These are phyloP conservation scores for Suhomyces bolitotheri DNA, from an alignment of 1,139 yeast genomes.

Conservation along the genomic window DNA sequence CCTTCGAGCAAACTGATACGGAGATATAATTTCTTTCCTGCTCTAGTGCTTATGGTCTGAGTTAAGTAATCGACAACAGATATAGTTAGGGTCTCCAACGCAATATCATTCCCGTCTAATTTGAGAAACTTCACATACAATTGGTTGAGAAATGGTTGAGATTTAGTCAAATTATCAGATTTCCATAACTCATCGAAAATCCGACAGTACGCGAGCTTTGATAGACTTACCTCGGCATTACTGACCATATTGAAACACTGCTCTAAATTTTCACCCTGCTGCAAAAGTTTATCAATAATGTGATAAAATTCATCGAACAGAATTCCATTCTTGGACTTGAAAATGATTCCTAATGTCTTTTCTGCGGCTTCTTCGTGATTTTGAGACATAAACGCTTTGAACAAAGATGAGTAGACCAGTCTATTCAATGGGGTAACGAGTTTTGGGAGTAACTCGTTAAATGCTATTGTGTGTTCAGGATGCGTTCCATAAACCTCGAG, in stretches of 20 bases:
- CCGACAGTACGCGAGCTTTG: constrained; percentile 30
- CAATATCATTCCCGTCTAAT: constrained; percentile 16
- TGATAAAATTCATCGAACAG: constrained; percentile 28
- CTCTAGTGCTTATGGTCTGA: constrained; percentile 13
- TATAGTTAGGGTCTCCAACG: constrained; percentile 13
- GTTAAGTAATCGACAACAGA: constrained; percentile 13
- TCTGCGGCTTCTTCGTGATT: constrained; percentile 33
- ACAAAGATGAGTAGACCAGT: constrained; percentile 36
- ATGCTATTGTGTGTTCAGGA: constrained; percentile 11
- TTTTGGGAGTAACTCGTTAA: constrained; percentile 22
- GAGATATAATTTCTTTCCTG: constrained; percentile 17
- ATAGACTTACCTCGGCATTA: constrained; percentile 21
- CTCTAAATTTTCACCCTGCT: constrained; percentile 22
- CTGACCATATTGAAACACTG: constrained; percentile 26
- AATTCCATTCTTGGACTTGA: constrained; percentile 30
- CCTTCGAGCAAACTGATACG: constrained; percentile 10
- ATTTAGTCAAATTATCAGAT: constrained; percentile 13
- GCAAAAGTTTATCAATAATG: constrained; percentile 30
- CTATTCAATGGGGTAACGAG: constrained; percentile 33
- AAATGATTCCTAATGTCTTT: constrained; percentile 31
- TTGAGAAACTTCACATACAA: constrained; percentile 15
- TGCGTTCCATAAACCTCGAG: constrained; percentile 10
- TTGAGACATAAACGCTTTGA: constrained; percentile 30
- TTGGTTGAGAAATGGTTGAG: constrained; percentile 12
- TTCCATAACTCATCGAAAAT: constrained; percentile 17